phyloP scores from a whole-genome alignment of 2,329 filamentous ascomycete species.

The Trichoderma sp. region DNA sequence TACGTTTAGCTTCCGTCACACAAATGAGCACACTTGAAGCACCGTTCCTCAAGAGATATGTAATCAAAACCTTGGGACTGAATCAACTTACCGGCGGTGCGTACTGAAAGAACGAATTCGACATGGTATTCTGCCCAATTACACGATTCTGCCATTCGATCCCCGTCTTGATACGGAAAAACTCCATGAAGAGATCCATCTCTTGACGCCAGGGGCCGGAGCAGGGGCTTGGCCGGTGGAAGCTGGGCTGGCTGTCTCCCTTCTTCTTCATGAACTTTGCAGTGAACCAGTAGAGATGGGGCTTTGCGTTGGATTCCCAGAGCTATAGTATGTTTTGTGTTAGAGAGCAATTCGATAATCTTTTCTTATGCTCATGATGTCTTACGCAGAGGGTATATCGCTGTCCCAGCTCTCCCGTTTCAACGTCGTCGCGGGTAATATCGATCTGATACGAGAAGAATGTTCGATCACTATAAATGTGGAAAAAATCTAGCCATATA shows the following conservation, averaged over 20 bases:
- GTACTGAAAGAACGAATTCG: constrained; percentile 42
- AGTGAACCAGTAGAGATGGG: constrained; percentile 60
- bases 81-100: constrained; percentile 41
- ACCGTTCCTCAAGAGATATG: background rate
- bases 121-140: constrained; percentile 33
- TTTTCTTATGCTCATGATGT: background rate
- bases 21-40: no score
- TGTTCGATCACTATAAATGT: constrained; percentile 61
- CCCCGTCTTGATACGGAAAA: constrained; percentile 59
- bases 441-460: constrained; percentile 64
- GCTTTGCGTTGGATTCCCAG: constrained; percentile 61
- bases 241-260: constrained; percentile 36
- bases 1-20: background rate
- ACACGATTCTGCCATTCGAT: constrained; percentile 59
- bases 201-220: constrained; percentile 44
- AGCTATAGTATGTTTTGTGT: constrained; percentile 47
- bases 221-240: constrained; percentile 40
- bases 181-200: constrained; percentile 50
- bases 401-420: constrained; percentile 50
- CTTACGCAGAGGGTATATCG: constrained; percentile 60
- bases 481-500: constrained; percentile 54
- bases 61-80: background rate
- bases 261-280: constrained; percentile 49
- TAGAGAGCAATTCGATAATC: background rate
- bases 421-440: constrained; percentile 53